Percentiles rank a stretch among this genome's conserved stretches.
phyloP scores from a whole-genome alignment of 257 asterid genomes.

The Eucommia ulmoides region DNA sequence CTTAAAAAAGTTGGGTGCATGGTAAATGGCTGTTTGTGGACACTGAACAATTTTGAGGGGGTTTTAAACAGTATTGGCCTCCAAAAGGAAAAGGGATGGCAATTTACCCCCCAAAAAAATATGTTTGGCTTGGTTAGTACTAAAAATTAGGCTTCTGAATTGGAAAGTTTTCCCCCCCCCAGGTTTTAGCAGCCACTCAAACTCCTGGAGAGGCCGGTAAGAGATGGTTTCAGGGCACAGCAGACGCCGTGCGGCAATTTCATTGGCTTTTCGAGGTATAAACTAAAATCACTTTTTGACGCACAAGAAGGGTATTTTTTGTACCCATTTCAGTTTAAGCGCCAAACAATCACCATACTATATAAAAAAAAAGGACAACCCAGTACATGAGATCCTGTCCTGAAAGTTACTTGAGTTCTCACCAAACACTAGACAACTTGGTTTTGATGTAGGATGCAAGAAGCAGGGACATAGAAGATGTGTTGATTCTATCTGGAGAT shows the following conservation, averaged over 20 bases:
- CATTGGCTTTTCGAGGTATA: slow-evolving; percentile 97
- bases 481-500: slow-evolving; percentile 93
- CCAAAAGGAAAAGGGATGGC: no score
- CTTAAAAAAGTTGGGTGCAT: no score
- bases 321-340: slow-evolving; percentile 3
- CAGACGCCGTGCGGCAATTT: slow-evolving; percentile 93
- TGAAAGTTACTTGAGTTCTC: neutral
- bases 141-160: no score
- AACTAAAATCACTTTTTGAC: no score
- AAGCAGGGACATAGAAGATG: slow-evolving; percentile 91
- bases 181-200: slow-evolving; percentile 97
- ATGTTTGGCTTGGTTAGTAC: no score
- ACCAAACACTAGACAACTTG: neutral
- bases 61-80: no score
- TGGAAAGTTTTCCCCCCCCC: no score
- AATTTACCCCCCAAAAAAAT: no score
- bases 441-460: slow-evolving; percentile 55
- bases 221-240: slow-evolving; percentile 95
- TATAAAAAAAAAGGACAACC: neutral
- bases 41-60: no score
- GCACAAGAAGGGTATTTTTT: no score
- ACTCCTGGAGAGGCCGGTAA: slow-evolving; percentile 90
- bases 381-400: neutral
- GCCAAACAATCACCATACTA: neutral
- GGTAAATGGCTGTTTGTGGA: no score